phyloP scores from a whole-genome alignment of 179 eudicot genomes.

The Pouteria campechiana region DNA sequence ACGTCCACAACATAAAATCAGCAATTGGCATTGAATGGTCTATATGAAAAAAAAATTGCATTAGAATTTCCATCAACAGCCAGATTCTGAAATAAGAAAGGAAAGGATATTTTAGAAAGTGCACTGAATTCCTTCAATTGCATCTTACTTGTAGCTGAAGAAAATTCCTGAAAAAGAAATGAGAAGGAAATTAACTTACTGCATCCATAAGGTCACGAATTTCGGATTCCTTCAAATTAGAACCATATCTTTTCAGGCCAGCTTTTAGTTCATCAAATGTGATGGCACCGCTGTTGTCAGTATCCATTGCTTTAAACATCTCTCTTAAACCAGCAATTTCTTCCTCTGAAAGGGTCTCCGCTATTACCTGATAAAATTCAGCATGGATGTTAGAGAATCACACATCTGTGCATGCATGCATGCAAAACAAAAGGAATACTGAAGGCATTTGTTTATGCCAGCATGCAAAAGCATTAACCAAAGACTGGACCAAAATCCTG shows the following conservation, averaged over 20 bases:
- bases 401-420: too few relatives aligned
- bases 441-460: too few relatives aligned
- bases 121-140: too few relatives aligned
- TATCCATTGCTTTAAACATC: constrained; percentile 83
- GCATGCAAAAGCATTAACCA: too few relatives aligned
- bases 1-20: too few relatives aligned
- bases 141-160: too few relatives aligned
- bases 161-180: background rate
- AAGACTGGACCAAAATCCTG: too few relatives aligned
- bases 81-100: too few relatives aligned
- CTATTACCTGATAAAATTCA: constrained; percentile 92
- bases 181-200: constrained; percentile 19
- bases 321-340: constrained; percentile 86
- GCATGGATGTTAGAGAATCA: too few relatives aligned
- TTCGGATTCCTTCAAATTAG: constrained; percentile 74
- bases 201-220: constrained; percentile 90
- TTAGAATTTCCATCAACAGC: too few relatives aligned
- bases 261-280: constrained; percentile 88
- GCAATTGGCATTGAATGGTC: background rate
- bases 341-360: constrained; percentile 86
- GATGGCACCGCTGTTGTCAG: constrained; percentile 84
- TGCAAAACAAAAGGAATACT: too few relatives aligned
- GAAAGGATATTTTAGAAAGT: too few relatives aligned
- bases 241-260: constrained; percentile 76
- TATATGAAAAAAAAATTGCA: background rate